Evolutionary conservation across 768 basidiomycete genomes (phyloP).

Genomic region (Agrocybe praecox): DNA sequence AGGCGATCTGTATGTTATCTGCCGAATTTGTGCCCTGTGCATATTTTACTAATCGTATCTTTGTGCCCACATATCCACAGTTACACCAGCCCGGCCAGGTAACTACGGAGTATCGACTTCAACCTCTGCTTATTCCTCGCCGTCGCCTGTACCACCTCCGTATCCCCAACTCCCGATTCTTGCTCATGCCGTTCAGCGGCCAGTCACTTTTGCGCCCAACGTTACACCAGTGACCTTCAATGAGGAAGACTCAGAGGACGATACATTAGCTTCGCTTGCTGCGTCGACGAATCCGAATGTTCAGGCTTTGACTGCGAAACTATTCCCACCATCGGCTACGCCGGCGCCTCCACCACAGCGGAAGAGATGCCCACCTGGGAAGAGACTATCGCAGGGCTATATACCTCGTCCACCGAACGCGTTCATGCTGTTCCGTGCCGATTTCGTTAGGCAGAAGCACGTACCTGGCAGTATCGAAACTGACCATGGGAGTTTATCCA

Average conservation of each 20-base stretch:
- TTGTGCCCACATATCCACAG: not conserved
- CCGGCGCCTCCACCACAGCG: constrained; percentile 18
- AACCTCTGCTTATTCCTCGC: not conserved
- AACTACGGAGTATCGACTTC: constrained; percentile 19
- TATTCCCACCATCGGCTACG: constrained; percentile 22
- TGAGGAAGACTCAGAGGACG: constrained; percentile 18
- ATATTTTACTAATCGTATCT: not conserved
- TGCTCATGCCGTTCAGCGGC: constrained; percentile 2
- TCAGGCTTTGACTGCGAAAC: constrained; percentile 5
- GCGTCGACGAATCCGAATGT: not conserved
- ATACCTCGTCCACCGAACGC: constrained; percentile 85
- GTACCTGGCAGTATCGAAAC: constrained; percentile 80
- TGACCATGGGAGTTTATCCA: constrained; percentile 72
- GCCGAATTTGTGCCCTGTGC: not conserved
- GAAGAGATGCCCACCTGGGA: constrained; percentile 24
- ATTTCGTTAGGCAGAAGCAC: constrained; percentile 79
- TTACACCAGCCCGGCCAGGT: constrained; percentile 29
- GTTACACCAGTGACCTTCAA: constrained; percentile 28
- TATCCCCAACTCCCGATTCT: too few relatives aligned
- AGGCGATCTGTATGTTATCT: constrained; percentile 9
- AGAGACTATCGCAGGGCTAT: constrained; percentile 44
- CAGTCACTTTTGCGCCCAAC: constrained; percentile 30
- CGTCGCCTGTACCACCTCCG: not conserved
- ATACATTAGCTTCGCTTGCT: constrained; percentile 1
- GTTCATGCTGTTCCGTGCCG: constrained; percentile 85